phyloP scores from a whole-genome alignment of 192 early-diverging fungal species.

The Pilobolus umbonatus region DNA sequence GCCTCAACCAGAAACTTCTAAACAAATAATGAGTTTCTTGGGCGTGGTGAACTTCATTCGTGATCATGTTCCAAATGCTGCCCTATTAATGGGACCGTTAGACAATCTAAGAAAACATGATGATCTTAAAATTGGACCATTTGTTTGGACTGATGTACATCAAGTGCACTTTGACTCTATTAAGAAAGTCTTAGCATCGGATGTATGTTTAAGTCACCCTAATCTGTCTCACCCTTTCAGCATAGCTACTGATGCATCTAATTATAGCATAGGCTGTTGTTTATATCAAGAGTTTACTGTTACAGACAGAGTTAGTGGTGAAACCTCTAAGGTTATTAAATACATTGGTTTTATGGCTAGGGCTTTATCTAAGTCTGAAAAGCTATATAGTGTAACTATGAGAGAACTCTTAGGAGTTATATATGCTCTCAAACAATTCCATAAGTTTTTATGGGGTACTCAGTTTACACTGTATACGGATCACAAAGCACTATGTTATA shows the following conservation, averaged over 20 bases:
- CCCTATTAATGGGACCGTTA: no score
- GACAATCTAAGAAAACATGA: no score
- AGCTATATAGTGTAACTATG: constrained; percentile 26
- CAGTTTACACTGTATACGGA: constrained; percentile 30
- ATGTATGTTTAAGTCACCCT: not conserved
- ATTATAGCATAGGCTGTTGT: constrained; percentile 9
- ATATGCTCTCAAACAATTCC: constrained; percentile 10
- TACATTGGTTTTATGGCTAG: constrained; percentile 32
- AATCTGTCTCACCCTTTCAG: not conserved
- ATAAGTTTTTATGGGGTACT: constrained; percentile 32
- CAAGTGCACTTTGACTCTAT: no score
- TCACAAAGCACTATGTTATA: constrained; percentile 31
- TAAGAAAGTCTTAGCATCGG: not conserved
- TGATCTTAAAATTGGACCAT: no score
- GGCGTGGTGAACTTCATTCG: no score
- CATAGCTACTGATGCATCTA: not conserved
- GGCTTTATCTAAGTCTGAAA: constrained; percentile 15
- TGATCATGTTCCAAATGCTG: no score
- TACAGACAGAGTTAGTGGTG: not conserved
- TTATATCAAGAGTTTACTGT: constrained; percentile 25
- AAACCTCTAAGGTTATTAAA: no score
- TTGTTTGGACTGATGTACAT: no score
- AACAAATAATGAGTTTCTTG: no score
- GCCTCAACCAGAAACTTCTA: no score
- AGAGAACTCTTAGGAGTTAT: constrained; percentile 25